Base-by-base conservation (phyloP, 306 rosid genomes). In the Chamaecrista fasciculata region DNA sequence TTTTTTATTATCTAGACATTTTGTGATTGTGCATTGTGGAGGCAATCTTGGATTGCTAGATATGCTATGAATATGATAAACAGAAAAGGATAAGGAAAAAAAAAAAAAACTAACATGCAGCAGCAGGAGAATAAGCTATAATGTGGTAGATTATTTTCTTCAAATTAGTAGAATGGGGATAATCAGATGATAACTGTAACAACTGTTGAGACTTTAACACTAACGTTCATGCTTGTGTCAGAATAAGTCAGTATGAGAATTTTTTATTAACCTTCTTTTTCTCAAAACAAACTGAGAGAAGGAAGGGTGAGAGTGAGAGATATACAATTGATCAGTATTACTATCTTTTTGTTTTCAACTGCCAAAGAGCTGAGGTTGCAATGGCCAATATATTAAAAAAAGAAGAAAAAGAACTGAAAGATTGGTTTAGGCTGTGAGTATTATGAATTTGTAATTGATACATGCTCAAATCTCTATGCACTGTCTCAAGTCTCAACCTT, bases 361-460 rank as follows among this genome's bases (percentile, higher is more conserved):
- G 24, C 50, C 34, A 21, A 39, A 29, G 24, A 18, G 29, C 6
- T 33, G 36, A 28, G 33, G 36, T 33, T 33, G 36, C 36, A 33
- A 33, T 33, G 36, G 36, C 6, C 36, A 33, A 33, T 33, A n/a
- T n/a, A n/a, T 33, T 33, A 33, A 33, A 33, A 33, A 33, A 33
- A 29, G 34, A 29, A 5, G 2, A 29, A 5, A 29, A 0, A 33
- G 36, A 33, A 33, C 19, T 51, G 51, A 33, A 29, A 33, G 58
- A 29, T 40, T 76, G 58, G 16, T 69, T 69, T 69, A 9, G 16
- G 53, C 52, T 68, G 51, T 66, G 68, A 23, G 6, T 9, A 16
- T 4, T 64, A 11, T 62, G 33, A 40, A 12, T 39, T 23, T 60
- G 58, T 43, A 24, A 49, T 68, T 10, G 23, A n/a, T 31, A 57